Evolutionary conservation across 2,329 filamentous ascomycete species (phyloP).

Genomic region (Aspergillus sp.): DNA sequence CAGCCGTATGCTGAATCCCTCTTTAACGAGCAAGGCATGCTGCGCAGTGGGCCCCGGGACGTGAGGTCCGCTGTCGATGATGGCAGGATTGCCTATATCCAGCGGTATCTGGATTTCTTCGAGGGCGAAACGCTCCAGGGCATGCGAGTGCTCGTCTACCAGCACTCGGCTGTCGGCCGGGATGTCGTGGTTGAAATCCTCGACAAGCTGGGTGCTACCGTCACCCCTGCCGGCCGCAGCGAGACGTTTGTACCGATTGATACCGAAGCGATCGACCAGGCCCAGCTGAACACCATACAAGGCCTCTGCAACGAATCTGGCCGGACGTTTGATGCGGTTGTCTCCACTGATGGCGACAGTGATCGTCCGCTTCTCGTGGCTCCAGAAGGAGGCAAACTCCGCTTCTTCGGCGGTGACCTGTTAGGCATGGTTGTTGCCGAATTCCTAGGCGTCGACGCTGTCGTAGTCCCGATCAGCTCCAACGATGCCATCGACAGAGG

Average conservation of each 20-base stretch:
- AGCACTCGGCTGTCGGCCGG: conserved; percentile 28
- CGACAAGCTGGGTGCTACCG: conserved; percentile 21
- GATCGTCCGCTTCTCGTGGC: conserved; percentile 26
- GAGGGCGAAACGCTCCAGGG: conserved; percentile 20
- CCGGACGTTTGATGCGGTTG: conserved; percentile 20
- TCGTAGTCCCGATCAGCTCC: conserved; percentile 26
- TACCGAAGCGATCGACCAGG: conserved; percentile 27
- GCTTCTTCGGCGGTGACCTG: conserved; percentile 27
- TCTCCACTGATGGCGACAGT: conserved; percentile 28
- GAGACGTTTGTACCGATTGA: conserved; percentile 28
- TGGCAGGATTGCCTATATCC: conserved; percentile 19
- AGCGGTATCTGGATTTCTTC: conserved; percentile 21
- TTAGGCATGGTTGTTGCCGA: conserved; percentile 26
- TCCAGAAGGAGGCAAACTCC: conserved; percentile 18
- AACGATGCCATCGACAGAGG: conserved; percentile 29
- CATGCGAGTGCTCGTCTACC: conserved; percentile 23
- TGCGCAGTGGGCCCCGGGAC: conserved; percentile 10
- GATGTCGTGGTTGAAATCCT: conserved; percentile 25
- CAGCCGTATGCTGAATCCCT: conserved; percentile 20
- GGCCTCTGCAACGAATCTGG: conserved; percentile 16
- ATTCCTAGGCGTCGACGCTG: conserved; percentile 22
- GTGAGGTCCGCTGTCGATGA: conserved; percentile 11
- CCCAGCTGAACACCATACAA: conserved; percentile 23
- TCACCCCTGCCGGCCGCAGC: conserved; percentile 23
- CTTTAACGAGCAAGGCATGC: conserved; percentile 21